A percentile compares a stretch with the other conserved stretches of the same genome.
Conservation (phyloP, 108 stramenopile species). For the Parmales sp. region DNA sequence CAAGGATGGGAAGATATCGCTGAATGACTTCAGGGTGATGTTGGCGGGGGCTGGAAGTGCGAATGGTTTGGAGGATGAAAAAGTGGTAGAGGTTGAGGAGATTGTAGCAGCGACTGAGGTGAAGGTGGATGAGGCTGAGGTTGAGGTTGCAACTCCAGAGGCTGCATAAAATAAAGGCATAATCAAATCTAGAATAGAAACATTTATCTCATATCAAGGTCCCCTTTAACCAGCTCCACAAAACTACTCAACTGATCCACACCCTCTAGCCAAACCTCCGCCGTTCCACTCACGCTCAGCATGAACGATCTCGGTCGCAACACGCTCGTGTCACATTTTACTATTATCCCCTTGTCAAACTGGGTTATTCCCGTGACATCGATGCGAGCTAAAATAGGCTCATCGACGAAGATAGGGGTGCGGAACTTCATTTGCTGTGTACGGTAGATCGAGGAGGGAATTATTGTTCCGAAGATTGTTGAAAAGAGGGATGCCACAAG, state of each 20-base stretch:
- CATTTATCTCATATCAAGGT: too few species aligned
- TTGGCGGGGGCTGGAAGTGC: background rate
- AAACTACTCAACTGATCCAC: too few species aligned
- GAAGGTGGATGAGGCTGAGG: too few species aligned
- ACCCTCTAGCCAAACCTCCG: constrained; percentile 29
- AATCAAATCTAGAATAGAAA: too few species aligned
- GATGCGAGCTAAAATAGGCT: constrained; percentile 38
- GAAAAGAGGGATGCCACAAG: constrained; percentile 63
- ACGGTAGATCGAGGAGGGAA: constrained; percentile 63
- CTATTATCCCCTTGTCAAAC: constrained; percentile 32
- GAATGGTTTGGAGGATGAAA: too few species aligned
- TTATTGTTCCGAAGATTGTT: constrained; percentile 59
- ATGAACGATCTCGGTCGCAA: too few species aligned
- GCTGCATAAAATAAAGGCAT: too few species aligned
- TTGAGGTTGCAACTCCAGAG: too few species aligned
- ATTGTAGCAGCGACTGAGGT: too few species aligned
- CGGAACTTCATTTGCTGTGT: constrained; percentile 52
- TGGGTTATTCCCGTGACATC: constrained; percentile 36
- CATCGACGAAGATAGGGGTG: constrained; percentile 40
- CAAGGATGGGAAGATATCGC: constrained; percentile 31
- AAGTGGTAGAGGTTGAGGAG: too few species aligned
- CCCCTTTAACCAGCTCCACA: too few species aligned
- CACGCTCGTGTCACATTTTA: constrained; percentile 45
- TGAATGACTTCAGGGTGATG: constrained; percentile 33
- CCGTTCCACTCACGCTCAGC: constrained; percentile 25